Percentiles rank a stretch among this genome's conserved stretches.
phyloP scores from a whole-genome alignment of 305 asterid genomes.

The Ruellia speciosa region DNA sequence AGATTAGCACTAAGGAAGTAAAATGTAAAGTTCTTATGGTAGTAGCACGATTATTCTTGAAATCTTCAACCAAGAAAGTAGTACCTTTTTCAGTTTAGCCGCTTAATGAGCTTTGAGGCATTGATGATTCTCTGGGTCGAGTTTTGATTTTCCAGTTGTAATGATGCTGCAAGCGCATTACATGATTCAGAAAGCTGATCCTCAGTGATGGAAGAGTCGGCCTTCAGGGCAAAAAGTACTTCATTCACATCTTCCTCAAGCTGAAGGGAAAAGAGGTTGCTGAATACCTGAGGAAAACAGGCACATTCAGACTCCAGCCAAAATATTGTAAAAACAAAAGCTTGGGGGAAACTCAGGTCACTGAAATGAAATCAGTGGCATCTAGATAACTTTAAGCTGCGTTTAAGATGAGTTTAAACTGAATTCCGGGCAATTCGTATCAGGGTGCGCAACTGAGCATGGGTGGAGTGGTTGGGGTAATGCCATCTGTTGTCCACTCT shows the following conservation, averaged over 20 bases:
- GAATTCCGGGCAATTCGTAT: too few relatives aligned
- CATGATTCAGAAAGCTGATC: constrained; percentile 42
- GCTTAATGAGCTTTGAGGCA: constrained; percentile 42
- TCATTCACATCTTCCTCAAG: constrained; percentile 83
- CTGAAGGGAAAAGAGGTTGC: constrained; percentile 55
- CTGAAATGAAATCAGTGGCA: background rate
- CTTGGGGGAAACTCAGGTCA: too few relatives aligned
- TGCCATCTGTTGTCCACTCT: too few relatives aligned
- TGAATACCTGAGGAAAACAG: constrained; percentile 48
- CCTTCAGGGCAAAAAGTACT: constrained; percentile 66
- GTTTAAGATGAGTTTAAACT: background rate
- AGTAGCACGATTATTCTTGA: background rate
- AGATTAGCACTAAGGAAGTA: background rate
- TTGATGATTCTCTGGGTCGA: constrained; percentile 36
- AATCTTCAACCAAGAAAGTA: background rate
- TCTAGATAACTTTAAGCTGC: background rate
- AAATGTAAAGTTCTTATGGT: background rate
- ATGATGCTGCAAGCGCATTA: constrained; percentile 30
- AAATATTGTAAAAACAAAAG: background rate
- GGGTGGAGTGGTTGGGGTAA: too few relatives aligned
- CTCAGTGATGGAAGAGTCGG: constrained; percentile 29
- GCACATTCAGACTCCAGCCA: background rate
- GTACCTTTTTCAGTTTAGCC: constrained; percentile 16
- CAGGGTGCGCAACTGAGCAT: too few relatives aligned
- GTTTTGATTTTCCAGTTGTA: constrained; percentile 31